A percentile compares a stretch with the other conserved stretches of the same genome.
Evolutionary conservation across 2,329 filamentous ascomycete genomes (phyloP).

Genomic region (Thelonectria olida): DNA sequence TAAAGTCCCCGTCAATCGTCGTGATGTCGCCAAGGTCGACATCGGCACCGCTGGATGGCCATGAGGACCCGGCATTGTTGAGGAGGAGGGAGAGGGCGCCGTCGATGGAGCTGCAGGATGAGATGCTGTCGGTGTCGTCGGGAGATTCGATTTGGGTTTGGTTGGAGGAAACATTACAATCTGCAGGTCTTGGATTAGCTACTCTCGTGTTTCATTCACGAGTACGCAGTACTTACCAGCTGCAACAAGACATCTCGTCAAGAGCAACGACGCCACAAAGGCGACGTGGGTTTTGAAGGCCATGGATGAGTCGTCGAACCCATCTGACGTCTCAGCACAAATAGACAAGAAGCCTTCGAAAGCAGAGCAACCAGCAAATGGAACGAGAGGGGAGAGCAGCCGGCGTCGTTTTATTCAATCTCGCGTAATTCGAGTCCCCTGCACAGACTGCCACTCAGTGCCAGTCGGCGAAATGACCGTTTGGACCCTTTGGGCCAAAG

Average conservation of each 20-base stretch:
- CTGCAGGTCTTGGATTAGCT: constrained; percentile 18
- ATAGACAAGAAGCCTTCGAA: constrained; percentile 16
- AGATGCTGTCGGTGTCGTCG: constrained; percentile 29
- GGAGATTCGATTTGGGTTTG: constrained; percentile 40
- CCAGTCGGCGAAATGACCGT: constrained; percentile 5
- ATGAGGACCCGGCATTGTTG: constrained; percentile 33
- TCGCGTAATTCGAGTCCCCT: constrained; percentile 26
- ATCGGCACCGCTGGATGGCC: constrained; percentile 34
- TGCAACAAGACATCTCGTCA: constrained; percentile 30
- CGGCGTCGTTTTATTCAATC: constrained; percentile 38
- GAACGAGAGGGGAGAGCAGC: background rate
- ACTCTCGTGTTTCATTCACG: background rate
- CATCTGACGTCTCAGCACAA: constrained; percentile 22
- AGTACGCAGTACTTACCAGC: constrained; percentile 29
- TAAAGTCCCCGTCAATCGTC: constrained; percentile 34
- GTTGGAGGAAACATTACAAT: constrained; percentile 39
- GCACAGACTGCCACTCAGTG: no score
- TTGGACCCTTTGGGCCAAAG: constrained; percentile 22
- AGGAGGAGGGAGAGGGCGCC: constrained; percentile 41
- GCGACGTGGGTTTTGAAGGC: constrained; percentile 36
- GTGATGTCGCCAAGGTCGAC: constrained; percentile 37
- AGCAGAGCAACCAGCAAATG: background rate
- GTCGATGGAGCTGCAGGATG: constrained; percentile 37
- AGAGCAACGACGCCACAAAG: constrained; percentile 35
- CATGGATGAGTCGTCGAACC: constrained; percentile 35